phyloP scores from a whole-genome alignment of 1,139 yeast genomes.

The Debaryomycetaceae sp. region DNA sequence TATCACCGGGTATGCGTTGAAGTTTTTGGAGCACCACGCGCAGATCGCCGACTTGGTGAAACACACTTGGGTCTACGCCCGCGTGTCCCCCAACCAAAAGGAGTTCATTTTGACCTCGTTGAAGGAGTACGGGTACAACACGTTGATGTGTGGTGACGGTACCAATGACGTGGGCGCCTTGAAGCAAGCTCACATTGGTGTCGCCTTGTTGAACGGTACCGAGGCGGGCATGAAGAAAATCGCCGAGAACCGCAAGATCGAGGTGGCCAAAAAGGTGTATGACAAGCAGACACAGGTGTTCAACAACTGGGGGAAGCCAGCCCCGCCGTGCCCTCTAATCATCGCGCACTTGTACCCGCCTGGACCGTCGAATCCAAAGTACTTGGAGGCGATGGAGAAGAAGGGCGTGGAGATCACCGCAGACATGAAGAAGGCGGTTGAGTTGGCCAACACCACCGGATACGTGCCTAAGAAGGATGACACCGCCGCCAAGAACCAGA shows the following conservation, averaged over 20 bases:
- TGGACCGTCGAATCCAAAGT: slow-evolving; percentile 87
- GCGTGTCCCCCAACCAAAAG: slow-evolving; percentile 96
- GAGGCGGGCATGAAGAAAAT: slow-evolving; percentile 90
- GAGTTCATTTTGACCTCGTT: slow-evolving; percentile 82
- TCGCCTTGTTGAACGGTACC: slow-evolving; percentile 94
- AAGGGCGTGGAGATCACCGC: slow-evolving; percentile 73
- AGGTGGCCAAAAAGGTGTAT: slow-evolving; percentile 63
- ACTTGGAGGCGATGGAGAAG: slow-evolving; percentile 77
- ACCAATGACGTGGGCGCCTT: slow-evolving; percentile 99
- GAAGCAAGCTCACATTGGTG: slow-evolving; percentile 97
- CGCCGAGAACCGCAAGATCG: slow-evolving; percentile 73
- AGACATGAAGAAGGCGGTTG: slow-evolving; percentile 60
- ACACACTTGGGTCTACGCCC: slow-evolving; percentile 95
- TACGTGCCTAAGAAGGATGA: slow-evolving; percentile 27
- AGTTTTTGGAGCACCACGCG: slow-evolving; percentile 55
- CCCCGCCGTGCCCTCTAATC: slow-evolving; percentile 79
- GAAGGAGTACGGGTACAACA: slow-evolving; percentile 85
- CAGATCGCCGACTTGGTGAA: slow-evolving; percentile 71
- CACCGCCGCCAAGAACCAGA: slow-evolving; percentile 29
- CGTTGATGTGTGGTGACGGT: slow-evolving; percentile 99
- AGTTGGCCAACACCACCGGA: slow-evolving; percentile 40
- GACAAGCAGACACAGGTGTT: slow-evolving; percentile 80
- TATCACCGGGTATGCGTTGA: slow-evolving; percentile 88
- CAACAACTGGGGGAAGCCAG: slow-evolving; percentile 75
- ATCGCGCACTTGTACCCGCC: slow-evolving; percentile 98